Base-by-base conservation (phyloP, 345 rosid species). In the Eucalyptus erythrocorys region DNA sequence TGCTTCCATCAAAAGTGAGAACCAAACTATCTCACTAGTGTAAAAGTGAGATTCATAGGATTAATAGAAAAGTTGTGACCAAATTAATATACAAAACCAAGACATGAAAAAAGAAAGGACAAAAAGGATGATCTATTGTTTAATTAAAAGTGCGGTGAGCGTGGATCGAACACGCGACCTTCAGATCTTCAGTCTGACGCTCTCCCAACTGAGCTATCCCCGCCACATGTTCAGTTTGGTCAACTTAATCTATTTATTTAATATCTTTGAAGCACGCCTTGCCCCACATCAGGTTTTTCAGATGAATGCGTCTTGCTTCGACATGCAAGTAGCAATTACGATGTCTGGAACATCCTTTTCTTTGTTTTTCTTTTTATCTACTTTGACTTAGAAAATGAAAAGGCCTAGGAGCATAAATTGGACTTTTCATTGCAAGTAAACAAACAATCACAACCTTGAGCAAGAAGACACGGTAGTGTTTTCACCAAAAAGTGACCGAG, bases 181-280 rank as follows among this genome's bases (percentile, higher is more conserved):
- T 95, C 96, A 95, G 97, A 96, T 96, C 98, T 96, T 96, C 98
- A 95, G 97, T 95, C 97, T 95, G 96, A 96, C 94, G 97, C 97
- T 95, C 96, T 94, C 98, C 97, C 98, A 95, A 95, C 96, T 95
- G 96, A 95, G 96, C 98, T 96, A 96, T 94, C 96, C 96, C 96
- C 96, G 94, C 97, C 0, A 3, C 4, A 10, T 10, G 40, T 0
- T 0, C 11, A 3, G 0, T 3, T 1, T 1, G 0, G 9, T 24
- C 13, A 85, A 27, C 8, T 86, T 34, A 9, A 34, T 0, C 0
- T 10, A 19, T 64, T 55, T 55, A 2, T 4, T 22, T 24, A 10
- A 55, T 0, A 4, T 55, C 6, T 55, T 19, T 10, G 14, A 71
- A 71, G 14, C 45, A 2, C 47, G 45, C 8, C 11, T 71, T 11